Percentiles rank a stretch among this genome's conserved stretches.
phyloP scores from a whole-genome alignment of 108 stramenopile species.

The Poteriospumella lacustris region DNA sequence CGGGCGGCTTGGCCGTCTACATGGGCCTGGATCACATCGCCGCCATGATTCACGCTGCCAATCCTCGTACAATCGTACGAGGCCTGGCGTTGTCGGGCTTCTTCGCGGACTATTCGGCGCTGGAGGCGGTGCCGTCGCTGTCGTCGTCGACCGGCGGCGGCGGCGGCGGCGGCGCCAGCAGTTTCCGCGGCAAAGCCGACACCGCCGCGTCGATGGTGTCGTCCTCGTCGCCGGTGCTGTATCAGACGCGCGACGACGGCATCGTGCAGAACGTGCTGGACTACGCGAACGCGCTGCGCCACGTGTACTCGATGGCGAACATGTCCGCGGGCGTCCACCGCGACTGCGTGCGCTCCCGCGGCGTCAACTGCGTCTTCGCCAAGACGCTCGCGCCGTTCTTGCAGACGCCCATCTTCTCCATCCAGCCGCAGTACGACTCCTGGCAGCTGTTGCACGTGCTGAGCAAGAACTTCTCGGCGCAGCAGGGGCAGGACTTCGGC shows the following conservation, averaged over 20 bases:
- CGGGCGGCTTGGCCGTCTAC: constrained; percentile 13
- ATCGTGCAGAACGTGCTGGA: neutral
- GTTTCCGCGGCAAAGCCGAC: neutral
- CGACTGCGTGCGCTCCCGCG: neutral
- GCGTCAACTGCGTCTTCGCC: neutral
- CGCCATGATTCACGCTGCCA: neutral
- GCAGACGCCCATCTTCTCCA: neutral
- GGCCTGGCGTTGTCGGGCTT: neutral
- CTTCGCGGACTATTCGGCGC: neutral
- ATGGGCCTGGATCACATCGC: constrained; percentile 14
- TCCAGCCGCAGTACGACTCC: neutral
- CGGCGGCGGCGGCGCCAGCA: neutral
- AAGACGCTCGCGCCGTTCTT: neutral
- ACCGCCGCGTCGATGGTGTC: no score
- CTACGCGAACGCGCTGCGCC: neutral
- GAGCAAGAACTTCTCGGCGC: no score
- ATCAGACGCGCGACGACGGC: no score
- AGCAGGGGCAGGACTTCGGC: no score
- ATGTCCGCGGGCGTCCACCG: neutral
- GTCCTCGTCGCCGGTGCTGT: no score
- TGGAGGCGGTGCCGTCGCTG: no score
- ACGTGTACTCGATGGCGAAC: neutral
- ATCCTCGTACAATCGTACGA: neutral
- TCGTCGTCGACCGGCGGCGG: neutral
- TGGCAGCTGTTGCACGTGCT: neutral